A percentile compares a stretch with the other conserved stretches of the same genome.
Evolutionary conservation across 2,329 filamentous ascomycete species (phyloP).

Genomic region (Penicillium griseofulvum): DNA sequence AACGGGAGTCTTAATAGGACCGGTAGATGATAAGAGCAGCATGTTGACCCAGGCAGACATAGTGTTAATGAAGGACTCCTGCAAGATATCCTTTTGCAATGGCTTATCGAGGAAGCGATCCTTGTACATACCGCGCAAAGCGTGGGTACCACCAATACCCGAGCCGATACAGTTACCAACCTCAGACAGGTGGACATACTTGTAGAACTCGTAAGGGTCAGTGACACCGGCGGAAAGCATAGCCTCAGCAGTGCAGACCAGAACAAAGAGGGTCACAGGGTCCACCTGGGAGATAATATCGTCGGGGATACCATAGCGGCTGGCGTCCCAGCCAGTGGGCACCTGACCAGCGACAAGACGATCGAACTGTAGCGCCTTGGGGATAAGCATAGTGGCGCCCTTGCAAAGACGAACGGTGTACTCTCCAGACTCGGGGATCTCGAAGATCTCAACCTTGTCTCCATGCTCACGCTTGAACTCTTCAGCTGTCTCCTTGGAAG

Average conservation of each 20-base stretch:
- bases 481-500: constrained; percentile 93
- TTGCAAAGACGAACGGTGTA: constrained; percentile 94
- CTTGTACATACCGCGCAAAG: constrained; percentile 96
- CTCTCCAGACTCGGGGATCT: constrained; percentile 89
- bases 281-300: constrained; percentile 98
- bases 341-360: constrained; percentile 96
- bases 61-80: constrained; percentile 99
- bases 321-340: constrained; percentile 94
- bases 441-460: constrained; percentile 96
- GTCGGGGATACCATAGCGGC: constrained; percentile 92
- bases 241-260: constrained; percentile 89
- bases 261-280: constrained; percentile 89
- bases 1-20: constrained; percentile 97
- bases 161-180: constrained; percentile 98
- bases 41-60: constrained; percentile 99
- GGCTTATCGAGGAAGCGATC: constrained; percentile 96
- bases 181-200: constrained; percentile 97
- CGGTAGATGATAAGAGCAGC: constrained; percentile 93
- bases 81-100: constrained; percentile 96
- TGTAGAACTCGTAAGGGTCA: constrained; percentile 99
- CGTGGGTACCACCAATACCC: constrained; percentile 91
- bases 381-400: constrained; percentile 90
- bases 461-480: constrained; percentile 97
- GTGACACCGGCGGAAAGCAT: constrained; percentile 92
- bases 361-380: constrained; percentile 95